phyloP scores from a whole-genome alignment of 2,329 filamentous ascomycete genomes.

The Paraconiothyrium sp. region DNA sequence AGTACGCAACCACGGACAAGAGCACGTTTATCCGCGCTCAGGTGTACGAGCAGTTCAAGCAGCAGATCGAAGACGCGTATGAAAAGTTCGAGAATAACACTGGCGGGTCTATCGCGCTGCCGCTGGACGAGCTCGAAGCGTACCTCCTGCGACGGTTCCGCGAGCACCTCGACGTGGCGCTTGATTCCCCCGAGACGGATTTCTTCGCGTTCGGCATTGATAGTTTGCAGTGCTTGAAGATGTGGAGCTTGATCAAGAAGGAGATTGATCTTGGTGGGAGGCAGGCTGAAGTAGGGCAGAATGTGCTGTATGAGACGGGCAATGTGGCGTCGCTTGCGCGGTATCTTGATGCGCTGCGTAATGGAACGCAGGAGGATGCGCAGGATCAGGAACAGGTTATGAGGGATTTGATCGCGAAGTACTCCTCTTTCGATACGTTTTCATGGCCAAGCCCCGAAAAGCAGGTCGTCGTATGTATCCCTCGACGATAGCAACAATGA shows the following conservation, averaged over 20 bases:
- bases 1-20: conserved; percentile 65
- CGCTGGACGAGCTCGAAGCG: conserved; percentile 42
- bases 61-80: conserved; percentile 60
- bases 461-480: conserved; percentile 26
- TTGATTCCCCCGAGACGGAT: conserved; percentile 56
- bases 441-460: conserved; percentile 5
- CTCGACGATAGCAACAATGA: conserved; percentile 1
- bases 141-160: conserved; percentile 34
- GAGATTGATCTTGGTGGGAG: conserved; percentile 59
- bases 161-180: conserved; percentile 31
- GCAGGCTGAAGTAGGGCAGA: conserved; percentile 59
- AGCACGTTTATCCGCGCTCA: conserved; percentile 65
- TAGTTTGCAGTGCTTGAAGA: conserved; percentile 66
- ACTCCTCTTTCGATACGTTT: conserved; percentile 49
- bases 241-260: conserved; percentile 62
- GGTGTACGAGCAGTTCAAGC: conserved; percentile 60
- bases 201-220: conserved; percentile 69
- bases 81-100: conserved; percentile 32
- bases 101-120: conserved; percentile 33
- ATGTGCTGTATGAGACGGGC: conserved; percentile 68
- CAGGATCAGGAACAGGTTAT: conserved; percentile 56
- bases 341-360: conserved; percentile 56
- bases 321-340: conserved; percentile 58
- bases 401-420: conserved; percentile 57
- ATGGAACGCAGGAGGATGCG: conserved; percentile 44